Evolutionary conservation across 2,329 filamentous ascomycete species (phyloP).

Genomic region (Talaromyces sp.): DNA sequence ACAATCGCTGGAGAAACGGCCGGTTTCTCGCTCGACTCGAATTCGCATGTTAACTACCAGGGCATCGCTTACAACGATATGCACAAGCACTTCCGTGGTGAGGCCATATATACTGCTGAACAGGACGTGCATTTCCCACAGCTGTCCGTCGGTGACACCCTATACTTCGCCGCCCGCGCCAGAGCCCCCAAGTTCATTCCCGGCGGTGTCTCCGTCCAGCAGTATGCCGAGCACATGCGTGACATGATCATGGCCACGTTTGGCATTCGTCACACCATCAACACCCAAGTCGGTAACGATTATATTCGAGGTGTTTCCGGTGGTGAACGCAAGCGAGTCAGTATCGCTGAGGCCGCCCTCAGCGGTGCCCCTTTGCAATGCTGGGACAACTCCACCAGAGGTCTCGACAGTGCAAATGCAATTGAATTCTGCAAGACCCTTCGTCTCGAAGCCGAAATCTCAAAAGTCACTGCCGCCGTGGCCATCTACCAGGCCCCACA

Average conservation of each 20-base stretch:
- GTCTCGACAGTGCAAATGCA: constrained; percentile 52
- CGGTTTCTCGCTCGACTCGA: constrained; percentile 65
- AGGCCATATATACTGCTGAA: constrained; percentile 82
- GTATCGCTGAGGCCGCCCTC: constrained; percentile 52
- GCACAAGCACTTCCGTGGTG: constrained; percentile 71
- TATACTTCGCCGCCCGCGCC: constrained; percentile 70
- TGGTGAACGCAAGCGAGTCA: constrained; percentile 58
- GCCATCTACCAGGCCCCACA: constrained; percentile 53
- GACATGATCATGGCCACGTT: constrained; percentile 43
- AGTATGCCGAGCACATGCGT: constrained; percentile 39
- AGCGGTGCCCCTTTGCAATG: constrained; percentile 44
- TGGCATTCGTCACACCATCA: constrained; percentile 47
- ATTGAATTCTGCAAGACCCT: constrained; percentile 53
- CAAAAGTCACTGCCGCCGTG: constrained; percentile 48
- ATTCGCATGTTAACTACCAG: constrained; percentile 73
- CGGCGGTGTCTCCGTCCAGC: constrained; percentile 37
- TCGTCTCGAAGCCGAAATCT: constrained; percentile 45
- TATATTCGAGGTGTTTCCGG: constrained; percentile 60
- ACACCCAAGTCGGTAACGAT: constrained; percentile 48
- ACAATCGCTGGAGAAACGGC: constrained; percentile 75
- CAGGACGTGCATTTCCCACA: constrained; percentile 79
- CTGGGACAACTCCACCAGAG: constrained; percentile 48
- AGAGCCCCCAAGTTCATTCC: constrained; percentile 43
- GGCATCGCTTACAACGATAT: constrained; percentile 51
- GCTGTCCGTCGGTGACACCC: constrained; percentile 71